phyloP scores from a whole-genome alignment of 352 stramenopile genomes.

The Globisporangium megalacanthum region DNA sequence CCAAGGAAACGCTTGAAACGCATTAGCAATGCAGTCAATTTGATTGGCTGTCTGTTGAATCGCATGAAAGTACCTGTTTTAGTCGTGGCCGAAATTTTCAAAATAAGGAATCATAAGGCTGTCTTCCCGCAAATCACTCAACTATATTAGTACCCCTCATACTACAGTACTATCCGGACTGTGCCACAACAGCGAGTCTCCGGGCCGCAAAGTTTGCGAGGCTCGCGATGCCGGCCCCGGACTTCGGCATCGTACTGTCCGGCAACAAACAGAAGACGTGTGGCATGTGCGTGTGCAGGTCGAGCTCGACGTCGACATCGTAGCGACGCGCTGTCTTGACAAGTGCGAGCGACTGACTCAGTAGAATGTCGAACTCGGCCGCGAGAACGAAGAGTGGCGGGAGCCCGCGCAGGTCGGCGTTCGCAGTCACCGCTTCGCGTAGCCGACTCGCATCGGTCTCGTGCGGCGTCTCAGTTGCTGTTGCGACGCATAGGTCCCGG shows the following conservation, averaged over 20 bases:
- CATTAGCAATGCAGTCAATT: too few relatives aligned
- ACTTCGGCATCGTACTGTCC: slow-evolving; percentile 17
- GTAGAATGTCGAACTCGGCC: slow-evolving; percentile 25
- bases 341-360: slow-evolving; percentile 23
- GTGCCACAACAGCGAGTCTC: slow-evolving; percentile 16
- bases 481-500: slow-evolving; percentile 2
- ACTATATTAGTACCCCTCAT: too few relatives aligned
- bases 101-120: too few relatives aligned
- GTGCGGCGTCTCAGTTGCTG: background rate
- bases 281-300: slow-evolving; percentile 28
- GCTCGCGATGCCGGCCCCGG: slow-evolving; percentile 24
- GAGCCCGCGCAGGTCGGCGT: slow-evolving; percentile 18
- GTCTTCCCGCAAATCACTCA: too few relatives aligned
- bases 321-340: slow-evolving; percentile 20
- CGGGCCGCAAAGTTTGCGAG: slow-evolving; percentile 32
- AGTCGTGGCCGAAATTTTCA: too few relatives aligned
- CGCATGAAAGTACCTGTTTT: too few relatives aligned
- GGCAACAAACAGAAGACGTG: slow-evolving; percentile 38
- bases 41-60: too few relatives aligned
- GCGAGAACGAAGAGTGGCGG: slow-evolving; percentile 30
- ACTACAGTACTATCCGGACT: too few relatives aligned
- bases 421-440: slow-evolving; percentile 4
- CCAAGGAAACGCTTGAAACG: too few relatives aligned
- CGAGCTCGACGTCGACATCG: slow-evolving; percentile 29
- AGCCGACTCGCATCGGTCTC: too few relatives aligned